A percentile compares a stretch with the other conserved stretches of the same genome.
phyloP scores from a whole-genome alignment of 352 stramenopile genomes.

The Detonula confervacea region DNA sequence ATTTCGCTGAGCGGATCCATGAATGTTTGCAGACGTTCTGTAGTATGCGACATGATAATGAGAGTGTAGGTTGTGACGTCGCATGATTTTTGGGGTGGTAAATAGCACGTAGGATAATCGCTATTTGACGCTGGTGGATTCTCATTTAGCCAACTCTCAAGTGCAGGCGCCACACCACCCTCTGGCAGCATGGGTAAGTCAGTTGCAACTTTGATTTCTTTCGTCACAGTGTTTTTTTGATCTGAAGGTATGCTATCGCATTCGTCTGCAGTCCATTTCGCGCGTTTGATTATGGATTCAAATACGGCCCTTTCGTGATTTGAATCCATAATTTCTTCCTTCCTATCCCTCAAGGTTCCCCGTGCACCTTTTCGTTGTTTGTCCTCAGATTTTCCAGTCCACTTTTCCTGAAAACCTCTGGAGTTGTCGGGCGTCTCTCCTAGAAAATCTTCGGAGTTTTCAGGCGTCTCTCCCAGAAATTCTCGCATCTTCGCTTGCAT shows the following conservation, averaged over 20 bases:
- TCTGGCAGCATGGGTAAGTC: conserved; percentile 55
- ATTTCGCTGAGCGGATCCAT: conserved; percentile 48
- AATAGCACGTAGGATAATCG: conserved; percentile 51
- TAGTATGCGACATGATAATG: conserved; percentile 66
- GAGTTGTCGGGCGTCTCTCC: too few species aligned
- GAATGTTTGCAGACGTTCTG: conserved; percentile 51
- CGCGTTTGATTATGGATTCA: conserved; percentile 54
- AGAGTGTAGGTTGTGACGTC: conserved; percentile 57
- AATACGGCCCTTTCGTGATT: conserved; percentile 51
- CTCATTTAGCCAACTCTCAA: conserved; percentile 48
- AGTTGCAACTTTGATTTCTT: conserved; percentile 34
- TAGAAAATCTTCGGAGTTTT: too few species aligned
- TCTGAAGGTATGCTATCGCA: conserved; percentile 30
- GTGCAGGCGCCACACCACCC: conserved; percentile 42
- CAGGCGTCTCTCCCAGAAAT: conserved; percentile 27
- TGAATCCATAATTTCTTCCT: background rate
- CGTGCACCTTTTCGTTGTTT: background rate
- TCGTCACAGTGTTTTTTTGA: conserved; percentile 46
- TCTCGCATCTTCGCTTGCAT: conserved; percentile 58
- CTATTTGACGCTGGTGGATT: conserved; percentile 22
- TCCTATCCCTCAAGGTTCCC: conserved; percentile 3
- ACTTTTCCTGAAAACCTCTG: conserved; percentile 17
- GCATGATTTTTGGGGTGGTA: conserved; percentile 56
- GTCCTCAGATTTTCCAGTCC: background rate
- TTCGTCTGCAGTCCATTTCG: conserved; percentile 40